These are phyloP conservation scores for Ananas comosus DNA, from an alignment of 176 grass and related monocot genomes.

Conservation along the genomic window DNA sequence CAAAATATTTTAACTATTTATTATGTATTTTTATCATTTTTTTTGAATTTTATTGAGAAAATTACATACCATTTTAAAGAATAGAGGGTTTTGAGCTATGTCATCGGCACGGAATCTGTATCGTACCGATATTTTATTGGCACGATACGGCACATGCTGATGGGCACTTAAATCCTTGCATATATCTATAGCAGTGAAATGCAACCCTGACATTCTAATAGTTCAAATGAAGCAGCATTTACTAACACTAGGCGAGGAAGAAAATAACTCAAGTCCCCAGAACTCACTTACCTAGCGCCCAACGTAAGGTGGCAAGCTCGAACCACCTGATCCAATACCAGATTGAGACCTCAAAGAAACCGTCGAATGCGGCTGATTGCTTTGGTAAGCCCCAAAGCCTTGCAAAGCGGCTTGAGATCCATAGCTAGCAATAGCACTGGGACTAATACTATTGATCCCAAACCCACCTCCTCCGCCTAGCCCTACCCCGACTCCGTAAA, in stretches of 20 bases:
- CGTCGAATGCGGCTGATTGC: background rate
- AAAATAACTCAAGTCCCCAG: background rate
- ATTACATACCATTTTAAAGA: no score
- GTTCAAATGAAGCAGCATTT: background rate
- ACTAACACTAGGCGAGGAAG: background rate
- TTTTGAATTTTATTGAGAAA: no score
- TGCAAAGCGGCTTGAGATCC: slow-evolving; percentile 18
- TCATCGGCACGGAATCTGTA: no score
- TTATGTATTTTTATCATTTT: no score
- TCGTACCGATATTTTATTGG: no score
- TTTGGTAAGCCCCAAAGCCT: slow-evolving; percentile 15
- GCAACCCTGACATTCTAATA: background rate
- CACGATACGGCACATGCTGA: no score
- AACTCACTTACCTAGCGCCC: slow-evolving; percentile 22
- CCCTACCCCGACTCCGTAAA: slow-evolving; percentile 16
- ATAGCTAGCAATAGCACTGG: slow-evolving; percentile 8
- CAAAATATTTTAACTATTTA: no score
- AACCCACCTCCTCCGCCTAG: slow-evolving; percentile 3
- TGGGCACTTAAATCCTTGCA: no score
- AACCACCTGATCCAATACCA: slow-evolving; percentile 3
- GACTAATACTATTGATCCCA: slow-evolving; percentile 23
- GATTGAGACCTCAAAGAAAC: background rate
- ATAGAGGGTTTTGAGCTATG: no score
- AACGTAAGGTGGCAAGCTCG: slow-evolving; percentile 27
- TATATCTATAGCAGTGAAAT: no score